Base-by-base conservation (phyloP, 225 moss, liverwort and hornwort species). In the Polytrichum commune region DNA sequence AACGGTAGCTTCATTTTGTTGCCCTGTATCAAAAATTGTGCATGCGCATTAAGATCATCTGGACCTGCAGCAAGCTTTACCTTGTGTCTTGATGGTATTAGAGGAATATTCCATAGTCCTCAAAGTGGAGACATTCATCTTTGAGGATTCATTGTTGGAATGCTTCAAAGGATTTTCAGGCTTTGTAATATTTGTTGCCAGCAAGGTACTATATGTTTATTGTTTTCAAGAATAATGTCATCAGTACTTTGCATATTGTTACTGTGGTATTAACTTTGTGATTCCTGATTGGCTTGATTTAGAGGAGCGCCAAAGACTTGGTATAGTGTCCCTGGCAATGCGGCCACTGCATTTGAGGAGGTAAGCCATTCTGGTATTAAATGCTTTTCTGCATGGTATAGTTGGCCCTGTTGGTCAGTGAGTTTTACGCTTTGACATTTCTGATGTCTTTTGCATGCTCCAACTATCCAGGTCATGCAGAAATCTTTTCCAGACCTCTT, bases 281-380 rank as follows among this genome's bases (percentile, higher is more conserved):
- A n/a, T 8, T 76, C 9, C 9, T 20, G 10, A 69, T 73, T 23
- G 66, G 55, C 55, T 67, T 68, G 60, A 46, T 72, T 64, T 85
- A 96, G 96, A 66, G 96, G 96, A 72, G 96, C 93, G 63, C 86
- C 96, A 7, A 96, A 96, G 73, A 92, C 96, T 27, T 96, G 96
- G 96, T 96, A 96, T 77, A 96, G 96, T 80, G 93, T 96, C 63
- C 93, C 96, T 67, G 93, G 96, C 24, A 77, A 72, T 73, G 96
- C 93, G 70, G 92, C 93, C 7, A 80, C 88, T 55, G 90, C 83
- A 16, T 96, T 96, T 63, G 96, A 96, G 80, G 86, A 96, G 92
- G 96, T 96, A 76, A 77, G 68, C 38, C 28, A 20, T n/a, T 30
- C 29, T 20, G 23, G 38, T 22, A 5, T 24, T n/a, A 8, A 20